Percentiles rank a stretch among this genome's conserved stretches.
phyloP scores from a whole-genome alignment of 176 grass and related monocot genomes.

The Tillandsia leiboldiana region DNA sequence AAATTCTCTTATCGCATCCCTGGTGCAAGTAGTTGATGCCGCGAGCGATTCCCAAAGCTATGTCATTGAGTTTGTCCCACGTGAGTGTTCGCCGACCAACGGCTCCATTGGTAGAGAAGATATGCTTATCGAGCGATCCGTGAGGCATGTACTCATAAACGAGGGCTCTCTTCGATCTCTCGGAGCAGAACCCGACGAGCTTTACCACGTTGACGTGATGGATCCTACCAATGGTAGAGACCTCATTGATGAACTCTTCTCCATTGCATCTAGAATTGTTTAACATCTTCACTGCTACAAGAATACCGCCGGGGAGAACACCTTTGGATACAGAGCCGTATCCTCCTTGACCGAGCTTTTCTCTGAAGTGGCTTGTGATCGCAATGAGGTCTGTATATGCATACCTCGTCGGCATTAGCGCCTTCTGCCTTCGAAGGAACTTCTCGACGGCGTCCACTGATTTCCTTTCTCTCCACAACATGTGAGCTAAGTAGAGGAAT shows the following conservation, averaged over 20 bases:
- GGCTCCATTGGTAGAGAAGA: slow-evolving; percentile 14
- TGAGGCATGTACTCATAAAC: slow-evolving; percentile 37
- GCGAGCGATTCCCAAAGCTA: slow-evolving; percentile 19
- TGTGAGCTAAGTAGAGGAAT: slow-evolving; percentile 25
- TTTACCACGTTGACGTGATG: slow-evolving; percentile 41
- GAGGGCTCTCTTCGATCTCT: slow-evolving; percentile 21
- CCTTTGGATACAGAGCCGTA: slow-evolving; percentile 39
- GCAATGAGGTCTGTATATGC: slow-evolving; percentile 37
- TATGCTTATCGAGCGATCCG: slow-evolving; percentile 41
- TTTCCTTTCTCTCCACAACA: slow-evolving; percentile 20
- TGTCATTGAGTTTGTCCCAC: slow-evolving; percentile 26
- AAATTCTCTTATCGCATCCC: slow-evolving; percentile 34
- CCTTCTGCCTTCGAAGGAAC: slow-evolving; percentile 28
- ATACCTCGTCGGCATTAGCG: slow-evolving; percentile 19
- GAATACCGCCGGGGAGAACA: background rate
- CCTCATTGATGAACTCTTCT: slow-evolving; percentile 54
- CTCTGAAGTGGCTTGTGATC: slow-evolving; percentile 38
- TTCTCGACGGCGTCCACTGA: slow-evolving; percentile 25
- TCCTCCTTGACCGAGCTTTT: slow-evolving; percentile 38
- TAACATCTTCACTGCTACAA: slow-evolving; percentile 34
- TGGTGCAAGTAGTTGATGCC: slow-evolving; percentile 45
- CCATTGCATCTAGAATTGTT: slow-evolving; percentile 18
- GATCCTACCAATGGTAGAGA: slow-evolving; percentile 39
- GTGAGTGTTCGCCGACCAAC: slow-evolving; percentile 1
- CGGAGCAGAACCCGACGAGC: slow-evolving; percentile 22